Evolutionary conservation across 139 green algal genomes (phyloP), one percentile per base, ranked within the genome.

Genomic region (Chlamydomonas asymmetrica): DNA sequence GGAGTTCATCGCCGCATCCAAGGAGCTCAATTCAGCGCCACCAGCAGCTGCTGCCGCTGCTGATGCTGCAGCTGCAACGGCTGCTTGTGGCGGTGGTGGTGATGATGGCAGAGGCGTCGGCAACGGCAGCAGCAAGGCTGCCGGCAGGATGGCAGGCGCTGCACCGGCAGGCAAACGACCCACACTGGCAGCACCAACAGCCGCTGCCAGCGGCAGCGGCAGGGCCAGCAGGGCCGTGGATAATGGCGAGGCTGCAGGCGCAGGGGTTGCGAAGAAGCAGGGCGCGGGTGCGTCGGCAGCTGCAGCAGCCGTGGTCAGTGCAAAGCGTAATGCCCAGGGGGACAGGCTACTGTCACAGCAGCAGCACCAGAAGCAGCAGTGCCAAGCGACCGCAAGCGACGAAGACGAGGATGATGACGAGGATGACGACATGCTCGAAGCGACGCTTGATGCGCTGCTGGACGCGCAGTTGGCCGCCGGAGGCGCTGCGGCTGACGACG

Each of bases 1-100:
- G 22, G 84, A 88, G 78, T 86, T 86, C 52, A 48, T 88, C 38
- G 74, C 63, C 6, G 74, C 63, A n/a, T 38, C 45, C 34, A 45
- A 34, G 59, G 63, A 66, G 74, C 13, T 50, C 40, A n/a, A 48
- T 34, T 62, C 23, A 49, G 61, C 7, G 32, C 60, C 49, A 56
- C n/a, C 54, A 39, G 40, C 52, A 60, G 63, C 23, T 29, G 52
- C 18, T 16, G 70, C 32, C 41, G 71, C 9, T 3, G 60, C n/a
- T n/a, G n/a, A n/a, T n/a, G n/a, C n/a, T n/a, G 32, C 32, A 13
- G 34, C 43, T 18, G 38, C 4, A 41, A 23, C 62, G 5, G 43
- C 8, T 34, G 57, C 9, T n/a, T 31, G 67, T 25, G 50, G 61
- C 37, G 16, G 63, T 57, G 67, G 32, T 43, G 39, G 32, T 0